These are phyloP conservation scores for Imleria badia DNA, from an alignment of 768 basidiomycete species.

Conservation along the genomic window DNA sequence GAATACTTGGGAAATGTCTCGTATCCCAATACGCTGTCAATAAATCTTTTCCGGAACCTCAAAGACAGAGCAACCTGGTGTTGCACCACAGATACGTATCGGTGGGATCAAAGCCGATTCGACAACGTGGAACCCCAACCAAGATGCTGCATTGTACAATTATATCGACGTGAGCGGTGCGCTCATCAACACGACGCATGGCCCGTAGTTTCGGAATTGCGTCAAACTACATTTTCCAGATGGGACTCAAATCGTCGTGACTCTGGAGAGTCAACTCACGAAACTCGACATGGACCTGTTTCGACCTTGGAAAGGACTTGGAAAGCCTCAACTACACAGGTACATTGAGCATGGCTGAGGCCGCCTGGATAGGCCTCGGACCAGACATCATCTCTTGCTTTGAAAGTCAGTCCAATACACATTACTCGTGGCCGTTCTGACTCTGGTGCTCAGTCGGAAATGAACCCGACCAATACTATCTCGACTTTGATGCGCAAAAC, in stretches of 20 bases:
- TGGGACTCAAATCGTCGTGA: constrained; percentile 48
- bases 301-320: constrained; percentile 37
- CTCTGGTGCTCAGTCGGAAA: constrained; percentile 38
- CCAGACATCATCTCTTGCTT: constrained; percentile 39
- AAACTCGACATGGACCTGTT: not conserved
- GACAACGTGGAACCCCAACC: constrained; percentile 46
- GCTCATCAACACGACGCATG: constrained; percentile 51
- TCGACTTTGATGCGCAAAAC: constrained; percentile 40
- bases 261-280: constrained; percentile 34
- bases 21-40: constrained; percentile 43
- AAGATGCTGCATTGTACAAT: constrained; percentile 35
- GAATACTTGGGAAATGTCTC: constrained; percentile 48
- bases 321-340: constrained; percentile 44
- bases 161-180: constrained; percentile 44
- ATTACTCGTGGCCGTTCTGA: not conserved
- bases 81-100: constrained; percentile 47
- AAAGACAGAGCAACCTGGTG: constrained; percentile 44
- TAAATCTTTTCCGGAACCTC: constrained; percentile 46
- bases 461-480: constrained; percentile 53
- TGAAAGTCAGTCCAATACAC: constrained; percentile 39
- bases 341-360: constrained; percentile 41
- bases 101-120: constrained; percentile 57
- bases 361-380: constrained; percentile 40
- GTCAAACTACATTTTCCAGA: too few species aligned
- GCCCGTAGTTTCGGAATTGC: constrained; percentile 50